Base-by-base conservation (phyloP, 345 rosid species). In the Moricandia arvensis region DNA sequence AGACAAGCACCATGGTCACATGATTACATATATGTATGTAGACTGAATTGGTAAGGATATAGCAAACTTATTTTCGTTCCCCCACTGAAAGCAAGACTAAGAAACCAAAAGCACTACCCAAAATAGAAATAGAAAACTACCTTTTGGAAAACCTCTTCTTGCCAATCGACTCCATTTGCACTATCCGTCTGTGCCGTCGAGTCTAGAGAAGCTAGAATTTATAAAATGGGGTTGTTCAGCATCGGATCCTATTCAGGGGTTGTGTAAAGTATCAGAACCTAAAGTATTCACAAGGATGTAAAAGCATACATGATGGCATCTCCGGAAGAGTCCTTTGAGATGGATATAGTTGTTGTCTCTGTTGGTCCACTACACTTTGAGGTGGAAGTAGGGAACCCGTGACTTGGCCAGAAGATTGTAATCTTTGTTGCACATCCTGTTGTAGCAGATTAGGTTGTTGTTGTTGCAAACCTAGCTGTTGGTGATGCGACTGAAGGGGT, bases 141-240 rank as follows among this genome's bases (percentile, higher is more conserved):
- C 98, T 95, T 90, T 74, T 88, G 94, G 72, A 75, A 88, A 77
- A 83, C 83, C 81, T 95, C 98, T 81, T 95, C 98, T 83, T 87
- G 98, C 98, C 94, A 90, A 79, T 92, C 98, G 66, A 79, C 85
- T 27, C 91, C 93, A 66, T 75, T 89, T 72, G 82, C 82, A 75
- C 82, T 86, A 38, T 90, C 93, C 8, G 91, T 83, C 84, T 90
- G 91, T 68, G 88, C 85, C 15, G 91, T 83, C 30, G 96, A 86
- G 84, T 87, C 98, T 31, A 89, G 78, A 26, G 93, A 84, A 69
- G 93, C 98, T 95, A 80, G 76, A 81, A 81, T 58, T 57, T 49
- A 68, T 16, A 29, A 62, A 66, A 78, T 2, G 16, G 26, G 43
- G 29, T 55, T 75, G 17, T 37, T 70, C 66, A 37, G 34, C 69